Conservation (phyloP, 108 stramenopile species). For the Aurantiochytrium sp. region DNA sequence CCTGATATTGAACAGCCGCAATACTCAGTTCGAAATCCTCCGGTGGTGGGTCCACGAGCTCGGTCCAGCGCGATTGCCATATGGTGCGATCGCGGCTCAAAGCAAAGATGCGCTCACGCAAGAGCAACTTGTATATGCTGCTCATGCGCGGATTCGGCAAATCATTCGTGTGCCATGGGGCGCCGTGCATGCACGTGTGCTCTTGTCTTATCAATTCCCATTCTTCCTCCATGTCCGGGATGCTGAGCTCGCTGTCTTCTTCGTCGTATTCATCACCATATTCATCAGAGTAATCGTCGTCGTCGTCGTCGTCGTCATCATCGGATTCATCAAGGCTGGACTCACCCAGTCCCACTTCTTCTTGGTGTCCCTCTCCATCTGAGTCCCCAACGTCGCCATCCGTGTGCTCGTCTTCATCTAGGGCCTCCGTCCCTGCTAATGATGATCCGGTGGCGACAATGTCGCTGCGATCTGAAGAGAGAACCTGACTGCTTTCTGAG, state of each 20-base stretch:
- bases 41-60: background rate
- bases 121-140: background rate
- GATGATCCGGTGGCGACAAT: too few species aligned
- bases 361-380: background rate
- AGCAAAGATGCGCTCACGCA: background rate
- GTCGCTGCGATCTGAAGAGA: too few species aligned
- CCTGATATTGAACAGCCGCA: background rate
- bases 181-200: background rate
- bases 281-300: background rate
- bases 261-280: background rate
- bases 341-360: background rate
- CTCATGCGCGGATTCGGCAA: background rate
- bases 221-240: background rate
- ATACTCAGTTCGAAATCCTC: background rate
- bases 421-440: too few species aligned
- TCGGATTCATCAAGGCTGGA: background rate
- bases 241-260: too few species aligned
- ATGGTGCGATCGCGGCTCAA: background rate
- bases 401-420: too few species aligned
- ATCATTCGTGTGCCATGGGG: background rate
- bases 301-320: background rate
- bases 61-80: background rate
- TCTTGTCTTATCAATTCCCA: background rate
- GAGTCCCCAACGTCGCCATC: background rate
- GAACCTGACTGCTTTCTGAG: too few species aligned